These are phyloP conservation scores for Senna siamea DNA, from an alignment of 306 rosid genomes.

Conservation along the genomic window DNA sequence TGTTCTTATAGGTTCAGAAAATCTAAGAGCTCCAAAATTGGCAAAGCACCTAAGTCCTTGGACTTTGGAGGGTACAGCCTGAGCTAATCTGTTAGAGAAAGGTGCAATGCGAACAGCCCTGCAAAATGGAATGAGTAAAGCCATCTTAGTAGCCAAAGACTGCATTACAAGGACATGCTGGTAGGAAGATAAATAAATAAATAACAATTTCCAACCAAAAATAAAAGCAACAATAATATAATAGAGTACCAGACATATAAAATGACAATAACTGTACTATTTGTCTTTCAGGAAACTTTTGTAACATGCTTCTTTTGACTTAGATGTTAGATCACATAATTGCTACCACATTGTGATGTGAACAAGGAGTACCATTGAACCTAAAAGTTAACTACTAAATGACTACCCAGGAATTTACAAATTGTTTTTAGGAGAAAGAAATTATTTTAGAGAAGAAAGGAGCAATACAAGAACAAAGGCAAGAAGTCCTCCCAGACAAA, in stretches of 20 bases:
- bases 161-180: slow-evolving; percentile 29
- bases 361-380: slow-evolving; percentile 5
- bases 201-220: not conserved
- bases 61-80: slow-evolving; percentile 72
- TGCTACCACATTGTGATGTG: slow-evolving; percentile 2
- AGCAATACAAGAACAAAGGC: too few species aligned
- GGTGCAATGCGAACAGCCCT: slow-evolving; percentile 98
- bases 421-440: too few species aligned
- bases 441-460: too few species aligned
- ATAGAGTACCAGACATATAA: slow-evolving; percentile 18
- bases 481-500: too few species aligned
- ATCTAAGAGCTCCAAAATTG: slow-evolving; percentile 86
- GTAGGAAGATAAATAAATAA: slow-evolving; percentile 10
- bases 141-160: slow-evolving; percentile 39
- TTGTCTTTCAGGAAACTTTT: not conserved
- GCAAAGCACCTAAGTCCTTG: slow-evolving; percentile 85
- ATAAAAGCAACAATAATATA: not conserved
- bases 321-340: not conserved
- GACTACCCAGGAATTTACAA: slow-evolving; percentile 15
- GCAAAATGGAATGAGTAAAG: slow-evolving; percentile 47
- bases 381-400: slow-evolving; percentile 20
- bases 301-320: not conserved
- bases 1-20: slow-evolving; percentile 76
- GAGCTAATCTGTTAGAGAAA: slow-evolving; percentile 95
- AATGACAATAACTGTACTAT: slow-evolving; percentile 11